Evolutionary conservation across 2,329 filamentous ascomycete species (phyloP).

Genomic region (Lachnellula arida): DNA sequence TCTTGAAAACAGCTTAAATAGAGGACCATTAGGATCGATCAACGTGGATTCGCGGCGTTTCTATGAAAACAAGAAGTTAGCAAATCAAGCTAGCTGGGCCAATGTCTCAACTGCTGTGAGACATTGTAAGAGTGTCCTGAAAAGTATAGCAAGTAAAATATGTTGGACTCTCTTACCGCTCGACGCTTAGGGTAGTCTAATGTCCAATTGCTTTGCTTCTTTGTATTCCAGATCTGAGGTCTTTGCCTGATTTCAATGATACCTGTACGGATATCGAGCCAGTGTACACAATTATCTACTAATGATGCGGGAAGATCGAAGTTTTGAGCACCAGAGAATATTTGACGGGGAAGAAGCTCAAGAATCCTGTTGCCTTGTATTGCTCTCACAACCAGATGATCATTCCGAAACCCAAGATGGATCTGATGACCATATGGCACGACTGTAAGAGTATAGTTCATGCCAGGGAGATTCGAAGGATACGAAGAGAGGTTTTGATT

Average conservation of each 20-base stretch:
- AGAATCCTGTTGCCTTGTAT: conserved; percentile 22
- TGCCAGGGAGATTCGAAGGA: conserved; percentile 47
- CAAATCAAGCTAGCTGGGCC: no score
- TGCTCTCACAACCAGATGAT: conserved; percentile 41
- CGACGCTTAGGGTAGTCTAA: conserved; percentile 31
- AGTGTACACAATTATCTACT: conserved; percentile 49
- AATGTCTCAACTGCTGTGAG: no score
- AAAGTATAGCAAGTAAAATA: conserved; percentile 8
- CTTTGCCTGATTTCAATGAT: conserved; percentile 48
- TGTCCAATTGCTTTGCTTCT: conserved; percentile 36
- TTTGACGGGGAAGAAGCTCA: conserved; percentile 33
- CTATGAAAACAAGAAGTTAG: no score
- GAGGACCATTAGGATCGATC: conserved; percentile 44
- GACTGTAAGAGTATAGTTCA: conserved; percentile 44
- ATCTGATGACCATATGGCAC: conserved; percentile 39
- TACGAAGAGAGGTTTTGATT: conserved; percentile 45
- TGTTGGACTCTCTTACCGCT: conserved; percentile 14
- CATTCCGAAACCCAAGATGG: conserved; percentile 48
- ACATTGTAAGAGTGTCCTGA: conserved; percentile 44
- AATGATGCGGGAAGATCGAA: conserved; percentile 50
- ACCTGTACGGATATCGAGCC: conserved; percentile 46
- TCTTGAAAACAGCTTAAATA: conserved; percentile 36
- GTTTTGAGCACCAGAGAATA: conserved; percentile 25
- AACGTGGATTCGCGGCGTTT: conserved; percentile 33
- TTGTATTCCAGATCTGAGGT: conserved; percentile 37